Base-by-base conservation (phyloP, 2,329 filamentous ascomycete species). In the Pyrenophora seminiperda region DNA sequence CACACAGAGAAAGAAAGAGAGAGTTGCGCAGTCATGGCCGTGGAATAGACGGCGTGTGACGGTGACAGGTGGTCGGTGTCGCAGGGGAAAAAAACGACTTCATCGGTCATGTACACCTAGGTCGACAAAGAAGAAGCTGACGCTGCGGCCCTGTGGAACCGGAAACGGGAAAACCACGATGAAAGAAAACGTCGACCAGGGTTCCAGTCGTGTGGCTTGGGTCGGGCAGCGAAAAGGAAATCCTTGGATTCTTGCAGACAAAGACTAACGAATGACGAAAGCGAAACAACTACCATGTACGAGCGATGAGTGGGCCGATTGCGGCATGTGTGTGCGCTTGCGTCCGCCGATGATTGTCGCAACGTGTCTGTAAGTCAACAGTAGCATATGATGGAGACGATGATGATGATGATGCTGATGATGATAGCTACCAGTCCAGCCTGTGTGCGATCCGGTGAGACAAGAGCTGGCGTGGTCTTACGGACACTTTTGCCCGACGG, bases 381-480 rank as follows among this genome's bases (percentile, higher is more conserved):
- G 31, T 41, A 20, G 31, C 32, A 32, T 5, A 46, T 50, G 36
- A 49, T n/a, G n/a, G n/a, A n/a, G n/a, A n/a, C n/a, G n/a, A n/a
- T n/a, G n/a, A n/a, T n/a, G n/a, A n/a, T n/a, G n/a, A n/a, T n/a
- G n/a, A n/a, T n/a, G n/a, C n/a, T n/a, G n/a, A n/a, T n/a, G n/a
- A n/a, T 31, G 51, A 51, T 58, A 54, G 57, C 32, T 48, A 43
- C 22, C 41, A 40, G 48, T 55, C 49, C 47, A 37, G n/a, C n/a
- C n/a, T 56, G 49, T 55, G 57, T 65, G 59, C 53, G 43, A 59
- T 54, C 58, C 49, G 56, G 59, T 66, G 61, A 63, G 63, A 67
- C 61, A 54, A 47, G n/a, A n/a, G n/a, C 54, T 52, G 45, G 54
- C 58, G 50, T 53, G 50, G 50, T 59, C 55, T 54, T 56, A 48